phyloP scores from a whole-genome alignment of 2,329 filamentous ascomycete genomes.

The Fonsecaea nubica region DNA sequence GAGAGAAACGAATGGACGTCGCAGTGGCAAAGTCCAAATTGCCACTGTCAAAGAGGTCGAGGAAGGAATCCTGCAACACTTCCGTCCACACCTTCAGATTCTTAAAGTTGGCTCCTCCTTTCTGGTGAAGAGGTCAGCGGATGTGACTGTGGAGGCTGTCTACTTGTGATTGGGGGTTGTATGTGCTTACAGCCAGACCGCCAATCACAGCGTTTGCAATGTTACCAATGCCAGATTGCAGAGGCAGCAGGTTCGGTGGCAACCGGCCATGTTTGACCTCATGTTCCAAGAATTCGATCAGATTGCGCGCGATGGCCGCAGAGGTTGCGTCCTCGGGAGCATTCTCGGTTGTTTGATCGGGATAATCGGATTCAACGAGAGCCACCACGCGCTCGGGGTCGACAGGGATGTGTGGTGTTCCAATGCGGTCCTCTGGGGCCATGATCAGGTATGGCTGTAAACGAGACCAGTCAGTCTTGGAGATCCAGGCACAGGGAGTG shows the following conservation, averaged over 20 bases:
- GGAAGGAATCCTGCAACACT: conserved; percentile 89
- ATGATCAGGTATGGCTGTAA: conserved; percentile 69
- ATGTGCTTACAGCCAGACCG: conserved; percentile 63
- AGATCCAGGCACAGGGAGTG: not conserved
- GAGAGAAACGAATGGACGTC: conserved; percentile 88
- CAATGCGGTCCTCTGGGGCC: conserved; percentile 84
- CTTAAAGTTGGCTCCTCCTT: conserved; percentile 76
- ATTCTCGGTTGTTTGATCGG: conserved; percentile 77
- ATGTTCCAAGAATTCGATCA: conserved; percentile 87
- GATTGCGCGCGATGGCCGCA: conserved; percentile 73
- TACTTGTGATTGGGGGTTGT: no score
- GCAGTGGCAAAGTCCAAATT: conserved; percentile 88
- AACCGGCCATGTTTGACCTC: conserved; percentile 80
- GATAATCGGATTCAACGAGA: conserved; percentile 83
- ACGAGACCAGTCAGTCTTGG: not conserved
- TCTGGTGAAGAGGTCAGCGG: conserved; percentile 39
- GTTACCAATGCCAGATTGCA: conserved; percentile 90
- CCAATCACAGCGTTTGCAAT: conserved; percentile 92
- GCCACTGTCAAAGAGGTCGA: conserved; percentile 88
- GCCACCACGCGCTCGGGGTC: conserved; percentile 85
- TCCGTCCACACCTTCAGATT: conserved; percentile 94
- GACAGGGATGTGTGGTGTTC: conserved; percentile 79
- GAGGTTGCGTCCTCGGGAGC: conserved; percentile 75
- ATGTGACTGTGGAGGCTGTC: not conserved
- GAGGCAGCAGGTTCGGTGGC: conserved; percentile 75